Evolutionary conservation across 352 stramenopile genomes (phyloP), one percentile per base, ranked within the genome.

Genomic region (Phytophthora aleatoria): DNA sequence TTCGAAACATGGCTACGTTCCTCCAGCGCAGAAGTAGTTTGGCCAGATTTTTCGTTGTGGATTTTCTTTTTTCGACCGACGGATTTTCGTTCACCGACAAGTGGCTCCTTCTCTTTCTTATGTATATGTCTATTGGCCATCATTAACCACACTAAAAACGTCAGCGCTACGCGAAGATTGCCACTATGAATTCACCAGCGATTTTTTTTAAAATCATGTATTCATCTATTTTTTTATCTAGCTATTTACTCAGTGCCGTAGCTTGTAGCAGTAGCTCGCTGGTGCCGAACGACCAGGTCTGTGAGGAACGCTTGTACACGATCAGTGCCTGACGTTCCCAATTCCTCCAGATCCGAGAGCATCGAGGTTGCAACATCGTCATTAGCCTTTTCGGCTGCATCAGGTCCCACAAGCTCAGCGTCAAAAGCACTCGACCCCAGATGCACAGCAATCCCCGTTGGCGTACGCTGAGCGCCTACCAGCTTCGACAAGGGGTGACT

Each of bases 1-100:
- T 28, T 57, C 65, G 15, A 74, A 81, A 45, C 68, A 76, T 30
- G 72, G 75, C 15, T 87, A 87, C 57, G 68, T 82, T 50, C 78
- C 76, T 28, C 78, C 78, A 16, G 62, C 68, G 12, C 74, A 66
- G 27, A 65, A 68, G 48, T 81, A 79, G 48, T 6, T 28, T 42
- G 9, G 1, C 6, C 15, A 11, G 5, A 39, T 27, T 16, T 16
- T 13, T 35, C 9, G 16, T 56, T 20, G 30, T 30, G 12, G 16
- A 33, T 31, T 26, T 59, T 3, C 26, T 44, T 50, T 30, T 26
- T 47, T 59, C 13, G 16, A 54, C 41, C 52, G 4, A 45, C 39
- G 4, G 27, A 31, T 41, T 50, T 10, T 35, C 16, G 28, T 52
- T 57, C 42, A 51, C 38, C 12, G 20, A 5, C 61, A 73, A 31